Conservation (phyloP, 2,329 filamentous ascomycete genomes). For the Endocalyx cinctus region DNA sequence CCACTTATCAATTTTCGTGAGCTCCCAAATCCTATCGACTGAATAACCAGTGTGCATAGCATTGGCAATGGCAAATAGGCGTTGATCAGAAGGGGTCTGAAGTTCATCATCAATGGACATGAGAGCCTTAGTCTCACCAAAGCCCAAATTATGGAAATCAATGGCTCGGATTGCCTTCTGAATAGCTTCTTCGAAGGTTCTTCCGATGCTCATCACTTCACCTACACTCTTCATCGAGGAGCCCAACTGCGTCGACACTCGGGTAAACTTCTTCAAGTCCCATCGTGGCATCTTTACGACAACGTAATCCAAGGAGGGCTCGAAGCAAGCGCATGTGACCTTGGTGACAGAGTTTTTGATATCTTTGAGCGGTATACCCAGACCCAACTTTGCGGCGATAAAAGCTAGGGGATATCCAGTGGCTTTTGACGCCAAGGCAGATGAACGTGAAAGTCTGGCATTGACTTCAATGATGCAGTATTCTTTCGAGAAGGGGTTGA, state of each 20-base stretch:
- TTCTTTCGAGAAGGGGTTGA: slow-evolving; percentile 91
- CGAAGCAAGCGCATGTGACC: slow-evolving; percentile 94
- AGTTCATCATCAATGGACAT: slow-evolving; percentile 97
- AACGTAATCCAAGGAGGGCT: slow-evolving; percentile 95
- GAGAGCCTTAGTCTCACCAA: slow-evolving; percentile 83
- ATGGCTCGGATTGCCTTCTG: slow-evolving; percentile 96
- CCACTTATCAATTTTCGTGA: slow-evolving; percentile 99
- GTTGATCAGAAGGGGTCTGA: slow-evolving; percentile 95
- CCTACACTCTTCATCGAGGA: slow-evolving; percentile 99
- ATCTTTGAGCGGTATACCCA: slow-evolving; percentile 92
- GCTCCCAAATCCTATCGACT: slow-evolving; percentile 95
- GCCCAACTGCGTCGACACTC: slow-evolving; percentile 90
- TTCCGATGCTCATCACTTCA: slow-evolving; percentile 96
- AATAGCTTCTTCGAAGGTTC: slow-evolving; percentile 96
- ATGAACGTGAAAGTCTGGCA: slow-evolving; percentile 90
- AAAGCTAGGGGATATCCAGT: slow-evolving; percentile 96
- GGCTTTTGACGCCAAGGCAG: slow-evolving; percentile 91
- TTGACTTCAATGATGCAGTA: slow-evolving; percentile 99
- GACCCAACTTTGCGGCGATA: slow-evolving; percentile 92
- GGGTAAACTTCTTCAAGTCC: slow-evolving; percentile 98
- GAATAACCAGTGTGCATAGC: slow-evolving; percentile 93
- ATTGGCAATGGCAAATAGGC: slow-evolving; percentile 94
- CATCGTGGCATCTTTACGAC: slow-evolving; percentile 98
- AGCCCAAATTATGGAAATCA: slow-evolving; percentile 92
- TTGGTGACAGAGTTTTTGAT: slow-evolving; percentile 96